phyloP scores from a whole-genome alignment of 2,329 filamentous ascomycete genomes.

The Fusarium stilboides region DNA sequence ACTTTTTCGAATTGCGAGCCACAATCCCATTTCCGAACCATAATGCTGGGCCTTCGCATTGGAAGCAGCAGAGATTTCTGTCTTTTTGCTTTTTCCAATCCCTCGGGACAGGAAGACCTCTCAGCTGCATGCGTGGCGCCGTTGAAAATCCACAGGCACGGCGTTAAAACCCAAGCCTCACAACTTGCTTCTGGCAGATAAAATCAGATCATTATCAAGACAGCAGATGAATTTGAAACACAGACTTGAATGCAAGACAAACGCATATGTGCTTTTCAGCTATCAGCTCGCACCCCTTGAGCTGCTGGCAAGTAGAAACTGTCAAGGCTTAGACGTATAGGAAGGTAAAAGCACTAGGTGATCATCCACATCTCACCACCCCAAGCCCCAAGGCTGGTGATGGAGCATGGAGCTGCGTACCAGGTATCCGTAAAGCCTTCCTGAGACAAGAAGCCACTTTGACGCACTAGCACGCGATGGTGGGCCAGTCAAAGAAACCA shows the following conservation, averaged over 20 bases:
- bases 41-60: slow-evolving; percentile 2
- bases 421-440: slow-evolving; percentile 7
- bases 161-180: slow-evolving; percentile 8
- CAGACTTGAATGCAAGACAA: slow-evolving; percentile 10
- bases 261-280: slow-evolving; percentile 7
- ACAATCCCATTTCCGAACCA: not conserved
- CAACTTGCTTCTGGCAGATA: slow-evolving; percentile 27
- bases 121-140: slow-evolving; percentile 11
- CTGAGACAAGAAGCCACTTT: slow-evolving; percentile 33
- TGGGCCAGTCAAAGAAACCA: slow-evolving; percentile 14
- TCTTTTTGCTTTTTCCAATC: slow-evolving; percentile 33
- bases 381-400: not conserved
- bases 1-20: not conserved
- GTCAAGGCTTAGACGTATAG: not conserved
- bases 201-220: slow-evolving; percentile 34
- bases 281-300: slow-evolving; percentile 3
- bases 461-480: slow-evolving; percentile 22
- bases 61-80: not conserved
- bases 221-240: slow-evolving; percentile 10
- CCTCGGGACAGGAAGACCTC: slow-evolving; percentile 12
- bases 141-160: slow-evolving; percentile 8
- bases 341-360: not conserved
- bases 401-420: slow-evolving; percentile 7
- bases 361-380: slow-evolving; percentile 6
- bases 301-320: not conserved